Conservation (phyloP, 345 rosid species). For the Gynandropsis gynandra region DNA sequence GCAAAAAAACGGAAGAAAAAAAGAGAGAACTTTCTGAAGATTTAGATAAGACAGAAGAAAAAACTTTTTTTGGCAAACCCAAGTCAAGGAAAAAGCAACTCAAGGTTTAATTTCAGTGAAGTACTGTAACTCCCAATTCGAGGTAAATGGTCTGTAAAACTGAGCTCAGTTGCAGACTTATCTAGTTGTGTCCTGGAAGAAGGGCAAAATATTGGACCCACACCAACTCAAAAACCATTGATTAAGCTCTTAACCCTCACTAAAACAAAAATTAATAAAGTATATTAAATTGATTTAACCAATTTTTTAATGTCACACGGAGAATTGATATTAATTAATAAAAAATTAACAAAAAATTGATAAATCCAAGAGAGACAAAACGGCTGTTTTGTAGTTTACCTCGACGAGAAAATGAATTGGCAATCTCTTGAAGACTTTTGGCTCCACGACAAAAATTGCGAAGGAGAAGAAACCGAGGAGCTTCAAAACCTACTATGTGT, state of each 20-base stretch:
- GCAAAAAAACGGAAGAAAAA: too few species aligned
- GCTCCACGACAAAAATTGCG: background rate
- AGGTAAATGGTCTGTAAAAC: too few species aligned
- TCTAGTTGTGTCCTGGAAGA: background rate
- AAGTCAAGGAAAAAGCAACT: too few species aligned
- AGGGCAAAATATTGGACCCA: background rate
- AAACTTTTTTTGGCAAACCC: background rate
- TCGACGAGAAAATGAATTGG: background rate
- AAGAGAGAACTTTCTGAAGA: background rate
- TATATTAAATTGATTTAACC: too few species aligned
- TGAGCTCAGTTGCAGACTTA: too few species aligned
- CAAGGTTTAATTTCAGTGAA: too few species aligned
- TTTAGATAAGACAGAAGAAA: too few species aligned
- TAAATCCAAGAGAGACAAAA: constrained; percentile 7
- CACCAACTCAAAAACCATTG: background rate
- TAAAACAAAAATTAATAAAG: background rate
- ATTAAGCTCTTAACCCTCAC: background rate
- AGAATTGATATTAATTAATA: background rate
- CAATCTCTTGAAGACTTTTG: background rate
- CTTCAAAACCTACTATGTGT: too few species aligned
- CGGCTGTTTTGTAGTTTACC: constrained; percentile 11
- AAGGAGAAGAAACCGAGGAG: constrained; percentile 18
- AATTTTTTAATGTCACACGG: background rate
- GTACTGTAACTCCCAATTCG: too few species aligned
- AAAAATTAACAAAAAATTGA: too few species aligned